Conservation (phyloP, 2,329 filamentous ascomycete genomes). For the Cladosporium sphaerospermum region DNA sequence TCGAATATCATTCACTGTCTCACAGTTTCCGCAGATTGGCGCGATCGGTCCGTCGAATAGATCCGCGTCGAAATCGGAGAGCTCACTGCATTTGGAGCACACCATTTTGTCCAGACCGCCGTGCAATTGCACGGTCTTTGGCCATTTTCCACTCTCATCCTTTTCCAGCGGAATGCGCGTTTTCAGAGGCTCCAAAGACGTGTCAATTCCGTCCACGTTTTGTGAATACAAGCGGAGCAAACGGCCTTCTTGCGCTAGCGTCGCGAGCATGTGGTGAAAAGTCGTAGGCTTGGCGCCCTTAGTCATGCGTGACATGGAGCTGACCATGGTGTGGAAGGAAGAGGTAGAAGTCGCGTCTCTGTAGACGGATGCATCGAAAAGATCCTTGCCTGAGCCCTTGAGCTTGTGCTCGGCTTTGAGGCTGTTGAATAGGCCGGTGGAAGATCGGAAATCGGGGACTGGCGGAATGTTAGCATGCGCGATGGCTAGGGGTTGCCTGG, state of each 20-base stretch:
- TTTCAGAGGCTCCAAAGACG: conserved; percentile 67
- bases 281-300: conserved; percentile 71
- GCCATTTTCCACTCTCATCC: conserved; percentile 74
- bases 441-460: conserved; percentile 95
- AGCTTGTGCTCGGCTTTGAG: conserved; percentile 82
- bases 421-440: conserved; percentile 79
- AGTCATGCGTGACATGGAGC: conserved; percentile 74
- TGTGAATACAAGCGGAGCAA: conserved; percentile 89
- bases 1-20: conserved; percentile 67
- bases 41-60: conserved; percentile 80
- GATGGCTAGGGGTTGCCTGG: conserved; percentile 12
- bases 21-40: conserved; percentile 71
- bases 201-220: conserved; percentile 95
- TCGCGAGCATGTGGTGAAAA: conserved; percentile 91
- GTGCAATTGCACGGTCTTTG: conserved; percentile 85
- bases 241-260: conserved; percentile 78
- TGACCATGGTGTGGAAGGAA: conserved; percentile 94
- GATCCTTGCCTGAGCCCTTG: conserved; percentile 86
- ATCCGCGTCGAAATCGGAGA: conserved; percentile 68
- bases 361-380: conserved; percentile 97
- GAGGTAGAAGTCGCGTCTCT: conserved; percentile 82
- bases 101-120: conserved; percentile 94
- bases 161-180: conserved; percentile 75
- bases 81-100: conserved; percentile 81
- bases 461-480: conserved; percentile 20